Percentiles rank a stretch among this genome's conserved stretches.
These are phyloP conservation scores for Hortaea werneckii DNA, from an alignment of 2,329 filamentous ascomycete species.

Conservation along the genomic window DNA sequence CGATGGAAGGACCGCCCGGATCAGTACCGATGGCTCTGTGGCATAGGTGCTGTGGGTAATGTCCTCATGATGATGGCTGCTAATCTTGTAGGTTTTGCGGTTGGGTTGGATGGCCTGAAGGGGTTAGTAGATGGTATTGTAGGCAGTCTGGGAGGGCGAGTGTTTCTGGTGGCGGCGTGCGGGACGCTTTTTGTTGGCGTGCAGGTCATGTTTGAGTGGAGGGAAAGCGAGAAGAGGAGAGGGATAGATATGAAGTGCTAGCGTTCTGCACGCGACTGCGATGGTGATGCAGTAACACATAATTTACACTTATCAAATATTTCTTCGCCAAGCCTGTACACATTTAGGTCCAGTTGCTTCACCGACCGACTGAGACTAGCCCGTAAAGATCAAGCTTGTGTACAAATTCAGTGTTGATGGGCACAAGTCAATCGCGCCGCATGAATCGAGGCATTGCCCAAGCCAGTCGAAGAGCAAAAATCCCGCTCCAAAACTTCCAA, in stretches of 20 bases:
- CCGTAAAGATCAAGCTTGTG: no score
- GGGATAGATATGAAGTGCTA: conserved; percentile 79
- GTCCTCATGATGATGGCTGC: conserved; percentile 92
- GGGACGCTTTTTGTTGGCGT: conserved; percentile 70
- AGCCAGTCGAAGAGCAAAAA: no score
- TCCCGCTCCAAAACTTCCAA: no score
- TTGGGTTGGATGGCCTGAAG: conserved; percentile 79
- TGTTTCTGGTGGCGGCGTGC: conserved; percentile 64
- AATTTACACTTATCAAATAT: no score
- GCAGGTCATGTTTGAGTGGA: conserved; percentile 93
- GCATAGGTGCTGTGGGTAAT: conserved; percentile 70
- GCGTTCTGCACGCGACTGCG: neutral
- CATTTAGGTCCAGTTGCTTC: no score
- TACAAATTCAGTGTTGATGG: no score
- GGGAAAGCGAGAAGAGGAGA: conserved; percentile 71
- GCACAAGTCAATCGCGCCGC: no score
- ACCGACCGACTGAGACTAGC: no score
- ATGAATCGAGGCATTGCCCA: no score
- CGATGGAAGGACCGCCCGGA: conserved; percentile 62
- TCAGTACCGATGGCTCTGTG: conserved; percentile 69
- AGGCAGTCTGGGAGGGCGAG: conserved; percentile 60
- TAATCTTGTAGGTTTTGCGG: conserved; percentile 88
- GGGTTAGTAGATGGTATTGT: conserved; percentile 67
- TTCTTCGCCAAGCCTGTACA: no score
- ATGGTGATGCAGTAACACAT: no score